phyloP scores from a whole-genome alignment of 108 stramenopile genomes.

The Skeletonema tropicum region DNA sequence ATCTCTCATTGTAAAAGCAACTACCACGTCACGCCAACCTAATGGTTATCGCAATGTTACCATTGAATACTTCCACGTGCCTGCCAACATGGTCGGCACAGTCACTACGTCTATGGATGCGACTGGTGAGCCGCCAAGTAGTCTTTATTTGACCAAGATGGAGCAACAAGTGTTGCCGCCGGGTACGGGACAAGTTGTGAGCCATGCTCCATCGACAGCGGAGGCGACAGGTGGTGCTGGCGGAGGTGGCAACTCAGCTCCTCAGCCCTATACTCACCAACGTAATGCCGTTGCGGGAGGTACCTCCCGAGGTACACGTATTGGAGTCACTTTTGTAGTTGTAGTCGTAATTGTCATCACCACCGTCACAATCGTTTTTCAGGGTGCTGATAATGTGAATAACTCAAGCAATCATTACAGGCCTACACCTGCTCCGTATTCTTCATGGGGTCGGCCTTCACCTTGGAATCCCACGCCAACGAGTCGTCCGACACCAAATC shows the following conservation, averaged over 20 bases:
- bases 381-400: neutral
- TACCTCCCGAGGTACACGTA: neutral
- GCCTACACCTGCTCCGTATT: neutral
- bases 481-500: neutral
- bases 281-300: neutral
- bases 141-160: constrained; percentile 27
- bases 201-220: constrained; percentile 12
- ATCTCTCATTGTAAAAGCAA: constrained; percentile 10
- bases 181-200: neutral
- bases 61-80: constrained; percentile 15
- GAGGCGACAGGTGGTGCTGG: neutral
- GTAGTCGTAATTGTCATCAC: neutral
- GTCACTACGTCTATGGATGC: constrained; percentile 9
- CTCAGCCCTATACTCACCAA: neutral
- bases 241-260: neutral
- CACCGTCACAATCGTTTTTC: neutral
- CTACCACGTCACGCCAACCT: neutral
- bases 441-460: neutral
- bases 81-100: constrained; percentile 7
- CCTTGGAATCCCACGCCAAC: neutral
- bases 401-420: neutral
- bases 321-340: neutral
- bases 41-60: constrained; percentile 17
- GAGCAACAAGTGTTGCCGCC: constrained; percentile 23
- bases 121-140: constrained; percentile 23